Conservation (phyloP, 257 asterid species). For the Nemophila menziesii region DNA sequence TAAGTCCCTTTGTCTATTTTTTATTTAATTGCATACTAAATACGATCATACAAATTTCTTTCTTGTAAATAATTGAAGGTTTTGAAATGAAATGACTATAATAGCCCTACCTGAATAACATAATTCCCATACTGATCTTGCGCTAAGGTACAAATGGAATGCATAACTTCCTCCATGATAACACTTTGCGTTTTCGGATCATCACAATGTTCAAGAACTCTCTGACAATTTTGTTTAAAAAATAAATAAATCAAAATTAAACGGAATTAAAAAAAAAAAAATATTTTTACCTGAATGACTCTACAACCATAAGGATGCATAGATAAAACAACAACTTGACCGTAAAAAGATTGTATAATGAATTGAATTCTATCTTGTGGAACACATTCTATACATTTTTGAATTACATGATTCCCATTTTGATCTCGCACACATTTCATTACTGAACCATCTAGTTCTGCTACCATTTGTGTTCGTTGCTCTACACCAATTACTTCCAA, state of each 20-base stretch:
- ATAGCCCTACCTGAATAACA: conserved; percentile 3
- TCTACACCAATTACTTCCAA: conserved; percentile 77
- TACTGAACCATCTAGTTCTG: conserved; percentile 75
- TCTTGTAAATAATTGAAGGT: too few species aligned
- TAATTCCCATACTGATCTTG: conserved; percentile 5
- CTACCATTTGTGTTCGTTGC: conserved; percentile 55
- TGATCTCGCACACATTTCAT: conserved; percentile 84
- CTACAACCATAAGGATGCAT: conserved; percentile 90
- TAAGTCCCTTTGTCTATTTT: too few species aligned
- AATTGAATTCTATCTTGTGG: conserved; percentile 60
- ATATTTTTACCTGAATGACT: conserved; percentile 66
- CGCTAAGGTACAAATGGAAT: conserved; percentile 49
- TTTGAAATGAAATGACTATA: too few species aligned
- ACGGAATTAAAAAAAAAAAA: conserved; percentile 1
- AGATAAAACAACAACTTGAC: conserved; percentile 67
- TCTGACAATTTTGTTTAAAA: conserved; percentile 30
- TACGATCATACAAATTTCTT: too few species aligned
- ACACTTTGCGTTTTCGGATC: conserved; percentile 45
- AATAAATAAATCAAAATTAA: conserved; percentile 1
- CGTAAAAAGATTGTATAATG: conserved; percentile 54
- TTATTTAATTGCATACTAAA: too few species aligned
- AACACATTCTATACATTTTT: conserved; percentile 74
- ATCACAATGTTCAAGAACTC: conserved; percentile 68
- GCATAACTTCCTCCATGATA: conserved; percentile 72
- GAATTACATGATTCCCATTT: conserved; percentile 88